phyloP scores from a whole-genome alignment of 352 stramenopile genomes.

The Aphanomyces cochlioides region DNA sequence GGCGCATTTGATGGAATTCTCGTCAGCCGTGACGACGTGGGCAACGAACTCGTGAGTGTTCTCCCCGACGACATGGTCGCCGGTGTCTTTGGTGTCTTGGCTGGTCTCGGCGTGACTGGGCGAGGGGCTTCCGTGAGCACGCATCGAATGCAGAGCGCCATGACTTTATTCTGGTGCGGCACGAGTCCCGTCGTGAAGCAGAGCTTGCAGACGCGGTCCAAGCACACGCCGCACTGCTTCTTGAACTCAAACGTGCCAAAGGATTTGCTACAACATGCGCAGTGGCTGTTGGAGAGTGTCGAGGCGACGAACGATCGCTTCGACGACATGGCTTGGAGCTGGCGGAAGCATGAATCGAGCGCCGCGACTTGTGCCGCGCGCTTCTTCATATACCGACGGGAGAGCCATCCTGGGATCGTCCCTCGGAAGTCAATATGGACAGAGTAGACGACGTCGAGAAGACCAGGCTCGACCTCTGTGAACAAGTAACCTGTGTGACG shows the following conservation, averaged over 20 bases:
- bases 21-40: no score
- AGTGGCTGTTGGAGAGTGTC: neutral
- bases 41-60: neutral
- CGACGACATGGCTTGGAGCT: neutral
- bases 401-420: constrained; percentile 2
- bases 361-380: neutral
- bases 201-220: constrained; percentile 3
- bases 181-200: constrained; percentile 24
- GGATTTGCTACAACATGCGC: constrained; percentile 8
- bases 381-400: constrained; percentile 11
- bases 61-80: neutral
- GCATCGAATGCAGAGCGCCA: constrained; percentile 19
- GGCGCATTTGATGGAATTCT: neutral
- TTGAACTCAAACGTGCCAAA: constrained; percentile 15
- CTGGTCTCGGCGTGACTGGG: no score
- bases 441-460: constrained; percentile 17
- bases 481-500: constrained; percentile 24
- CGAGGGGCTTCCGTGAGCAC: neutral
- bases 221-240: constrained; percentile 4
- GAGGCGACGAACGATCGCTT: neutral
- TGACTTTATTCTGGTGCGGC: neutral
- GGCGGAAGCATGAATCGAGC: constrained; percentile 8
- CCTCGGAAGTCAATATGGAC: constrained; percentile 26
- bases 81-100: neutral
- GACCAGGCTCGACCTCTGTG: constrained; percentile 7